Percentiles rank a stretch among this genome's conserved stretches.
Evolutionary conservation across 257 asterid species (phyloP).

Genomic region (Solanum corneliomulleri): DNA sequence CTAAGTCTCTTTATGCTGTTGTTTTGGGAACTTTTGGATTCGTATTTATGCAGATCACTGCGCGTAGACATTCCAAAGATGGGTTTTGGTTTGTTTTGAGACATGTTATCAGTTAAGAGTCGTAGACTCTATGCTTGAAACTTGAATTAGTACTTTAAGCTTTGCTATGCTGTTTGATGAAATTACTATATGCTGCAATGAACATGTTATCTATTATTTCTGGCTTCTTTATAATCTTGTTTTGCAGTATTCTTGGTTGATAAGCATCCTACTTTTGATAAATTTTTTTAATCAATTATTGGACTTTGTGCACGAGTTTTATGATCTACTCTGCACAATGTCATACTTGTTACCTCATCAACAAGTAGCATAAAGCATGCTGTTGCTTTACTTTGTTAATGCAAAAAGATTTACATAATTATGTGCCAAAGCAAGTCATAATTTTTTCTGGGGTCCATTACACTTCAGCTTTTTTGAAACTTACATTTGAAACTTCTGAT

Average conservation of each 20-base stretch:
- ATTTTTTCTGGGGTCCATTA: background rate
- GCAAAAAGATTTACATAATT: background rate
- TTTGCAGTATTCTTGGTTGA: background rate
- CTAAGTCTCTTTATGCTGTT: background rate
- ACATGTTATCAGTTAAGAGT: background rate
- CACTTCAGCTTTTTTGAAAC: accelerated
- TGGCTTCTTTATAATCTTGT: background rate
- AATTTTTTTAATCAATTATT: background rate
- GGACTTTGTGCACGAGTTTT: background rate
- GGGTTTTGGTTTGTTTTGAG: background rate
- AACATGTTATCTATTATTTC: background rate
- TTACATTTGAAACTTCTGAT: background rate
- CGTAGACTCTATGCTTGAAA: background rate
- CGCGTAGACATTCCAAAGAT: background rate
- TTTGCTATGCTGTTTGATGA: background rate
- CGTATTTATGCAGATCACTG: background rate
- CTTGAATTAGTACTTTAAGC: background rate
- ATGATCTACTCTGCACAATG: background rate
- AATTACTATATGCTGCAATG: background rate
- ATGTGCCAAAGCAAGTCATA: background rate
- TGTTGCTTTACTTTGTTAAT: background rate
- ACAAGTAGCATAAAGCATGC: background rate
- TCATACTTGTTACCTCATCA: background rate
- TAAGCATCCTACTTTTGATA: background rate
- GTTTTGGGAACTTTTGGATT: background rate